Base-by-base conservation (phyloP, 2,329 filamentous ascomycete species). In the Tolypocladium album region DNA sequence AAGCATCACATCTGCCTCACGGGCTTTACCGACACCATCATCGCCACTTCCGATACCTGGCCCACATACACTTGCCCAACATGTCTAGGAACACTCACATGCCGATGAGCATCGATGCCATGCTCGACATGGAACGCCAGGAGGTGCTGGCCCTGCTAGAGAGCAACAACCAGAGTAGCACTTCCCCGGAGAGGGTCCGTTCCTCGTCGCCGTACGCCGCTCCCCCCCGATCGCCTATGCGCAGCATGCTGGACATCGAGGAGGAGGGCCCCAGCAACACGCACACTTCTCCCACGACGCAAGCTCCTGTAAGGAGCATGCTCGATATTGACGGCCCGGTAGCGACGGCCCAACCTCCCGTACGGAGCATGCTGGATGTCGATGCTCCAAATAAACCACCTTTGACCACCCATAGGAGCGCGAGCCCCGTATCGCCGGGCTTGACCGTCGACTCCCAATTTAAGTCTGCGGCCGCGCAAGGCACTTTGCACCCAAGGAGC, bases 101-200 rank as follows among this genome's bases (percentile, higher is more conserved):
- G 57, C 76, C 78, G 24, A 90, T 90, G 87, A 91, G 88, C 68
- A 83, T 92, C 68, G 89, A 91, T 75, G 83, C 87, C 56, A 84
- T 87, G 65, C 79, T 92, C 64, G 89, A 92, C 70, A 87, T 91
- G 77, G 89, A 93, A 78, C 83, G 88, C 63, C 79, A 81, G 63
- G 88, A 90, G 74, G 86, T 92, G 45, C 78, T 91, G 65, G 85
- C 85, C 56, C 76, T 90, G 62, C 78, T 91, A 50, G 86, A 88
- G 71, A 81, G 80, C 53, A 76, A 75, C 57, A 67, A 66, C 63
- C 67, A 67, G 58, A 60, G 64, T 2, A 69, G 71, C 13, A 69
- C 70, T 27, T 68, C 75, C 17, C 66, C 73, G 9, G 67, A 69
- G 6, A 72, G 77, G 27, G 70, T 68, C 66, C 76, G 80, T 65